These are phyloP conservation scores for Fusarium nematophilum DNA, from an alignment of 2,329 filamentous ascomycete genomes.

Conservation along the genomic window DNA sequence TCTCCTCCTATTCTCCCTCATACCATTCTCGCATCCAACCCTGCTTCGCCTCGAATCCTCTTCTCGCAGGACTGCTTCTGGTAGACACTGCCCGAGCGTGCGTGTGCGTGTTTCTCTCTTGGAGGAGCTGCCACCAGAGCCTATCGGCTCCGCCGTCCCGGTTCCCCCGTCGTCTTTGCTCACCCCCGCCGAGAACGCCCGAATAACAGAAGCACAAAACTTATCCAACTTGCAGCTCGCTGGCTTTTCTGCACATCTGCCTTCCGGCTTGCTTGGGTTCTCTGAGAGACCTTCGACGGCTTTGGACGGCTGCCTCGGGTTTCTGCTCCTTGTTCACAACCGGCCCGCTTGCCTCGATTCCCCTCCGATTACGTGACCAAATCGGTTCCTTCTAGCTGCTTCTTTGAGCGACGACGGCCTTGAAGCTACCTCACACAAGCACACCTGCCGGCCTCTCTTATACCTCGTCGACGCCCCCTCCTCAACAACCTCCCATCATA, in stretches of 20 bases:
- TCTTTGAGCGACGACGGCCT: constrained; percentile 6
- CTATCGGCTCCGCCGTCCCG: constrained; percentile 35
- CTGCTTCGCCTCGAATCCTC: not conserved
- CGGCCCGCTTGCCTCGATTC: constrained; percentile 15
- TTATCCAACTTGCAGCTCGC: constrained; percentile 19
- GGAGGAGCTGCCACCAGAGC: constrained; percentile 30
- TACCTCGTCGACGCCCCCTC: not conserved
- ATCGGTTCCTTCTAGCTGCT: constrained; percentile 14
- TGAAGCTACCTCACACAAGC: not conserved
- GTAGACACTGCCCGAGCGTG: not conserved
- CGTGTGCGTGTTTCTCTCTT: constrained; percentile 26
- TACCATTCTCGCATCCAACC: not conserved
- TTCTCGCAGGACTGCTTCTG: not conserved
- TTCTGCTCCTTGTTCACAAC: constrained; percentile 9
- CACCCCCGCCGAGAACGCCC: constrained; percentile 44
- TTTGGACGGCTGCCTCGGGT: constrained; percentile 11
- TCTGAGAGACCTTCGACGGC: constrained; percentile 6
- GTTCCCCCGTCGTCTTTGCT: constrained; percentile 21
- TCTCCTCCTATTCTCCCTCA: no score
- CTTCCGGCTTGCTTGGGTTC: not conserved
- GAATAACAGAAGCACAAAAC: constrained; percentile 32
- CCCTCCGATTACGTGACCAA: constrained; percentile 36
- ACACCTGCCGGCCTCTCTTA: not conserved
- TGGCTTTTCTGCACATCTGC: not conserved
- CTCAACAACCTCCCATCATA: not conserved